These are phyloP conservation scores for Candida frijolesensis DNA, from an alignment of 1,139 yeast species.

Conservation along the genomic window DNA sequence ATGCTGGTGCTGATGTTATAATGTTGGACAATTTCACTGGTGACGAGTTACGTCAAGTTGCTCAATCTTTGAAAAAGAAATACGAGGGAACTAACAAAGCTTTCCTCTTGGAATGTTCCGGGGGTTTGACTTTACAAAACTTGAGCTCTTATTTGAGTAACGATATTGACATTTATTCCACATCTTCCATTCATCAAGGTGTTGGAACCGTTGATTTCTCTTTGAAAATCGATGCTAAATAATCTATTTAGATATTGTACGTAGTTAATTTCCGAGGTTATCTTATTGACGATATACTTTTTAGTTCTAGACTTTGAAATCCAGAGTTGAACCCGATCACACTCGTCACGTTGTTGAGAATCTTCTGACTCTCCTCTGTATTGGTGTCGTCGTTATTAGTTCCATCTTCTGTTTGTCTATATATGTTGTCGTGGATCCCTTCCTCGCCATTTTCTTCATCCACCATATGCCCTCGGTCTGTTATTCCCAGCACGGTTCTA, in stretches of 20 bases:
- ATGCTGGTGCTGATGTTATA: slow-evolving; percentile 93
- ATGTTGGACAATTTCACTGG: slow-evolving; percentile 92
- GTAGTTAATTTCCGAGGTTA: slow-evolving; percentile 12
- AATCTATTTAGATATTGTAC: not conserved
- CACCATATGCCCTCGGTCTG: slow-evolving; percentile 13
- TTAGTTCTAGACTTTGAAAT: slow-evolving; percentile 41
- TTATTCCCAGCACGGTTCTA: slow-evolving; percentile 13
- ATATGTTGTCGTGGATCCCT: slow-evolving; percentile 6
- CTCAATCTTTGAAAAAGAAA: slow-evolving; percentile 57
- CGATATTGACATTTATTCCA: slow-evolving; percentile 87
- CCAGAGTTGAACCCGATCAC: slow-evolving; percentile 48
- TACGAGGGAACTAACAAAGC: slow-evolving; percentile 54
- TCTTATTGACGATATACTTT: slow-evolving; percentile 44
- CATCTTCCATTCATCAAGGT: slow-evolving; percentile 94
- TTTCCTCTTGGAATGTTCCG: slow-evolving; percentile 85
- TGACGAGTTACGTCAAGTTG: slow-evolving; percentile 64
- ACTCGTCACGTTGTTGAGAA: slow-evolving; percentile 39
- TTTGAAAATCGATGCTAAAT: slow-evolving; percentile 59
- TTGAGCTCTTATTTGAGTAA: slow-evolving; percentile 66
- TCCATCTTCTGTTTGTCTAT: slow-evolving; percentile 3
- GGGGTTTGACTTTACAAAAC: slow-evolving; percentile 79
- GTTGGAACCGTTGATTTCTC: slow-evolving; percentile 80
- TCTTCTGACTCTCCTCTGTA: slow-evolving; percentile 23
- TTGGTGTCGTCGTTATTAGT: slow-evolving; percentile 14
- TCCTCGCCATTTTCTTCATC: slow-evolving; percentile 13